phyloP scores from a whole-genome alignment of 306 rosid genomes.

The Prunus mongolica region DNA sequence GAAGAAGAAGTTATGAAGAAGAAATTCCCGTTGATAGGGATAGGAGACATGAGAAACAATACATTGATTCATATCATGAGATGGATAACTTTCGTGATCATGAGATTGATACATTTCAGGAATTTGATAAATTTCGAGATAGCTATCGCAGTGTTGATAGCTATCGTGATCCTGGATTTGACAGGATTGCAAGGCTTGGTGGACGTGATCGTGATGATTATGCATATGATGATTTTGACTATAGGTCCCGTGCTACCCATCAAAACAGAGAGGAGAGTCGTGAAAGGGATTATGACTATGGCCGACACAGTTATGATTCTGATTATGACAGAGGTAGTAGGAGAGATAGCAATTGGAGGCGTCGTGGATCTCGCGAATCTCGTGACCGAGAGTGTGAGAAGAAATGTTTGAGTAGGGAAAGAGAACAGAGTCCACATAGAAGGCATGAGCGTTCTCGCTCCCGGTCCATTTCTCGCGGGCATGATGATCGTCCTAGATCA shows the following conservation, averaged over 20 bases:
- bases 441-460: conserved; percentile 67
- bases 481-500: conserved; percentile 71
- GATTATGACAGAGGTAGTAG: conserved; percentile 78
- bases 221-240: conserved; percentile 72
- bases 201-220: conserved; percentile 73
- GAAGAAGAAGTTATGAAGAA: conserved; percentile 79
- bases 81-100: conserved; percentile 59
- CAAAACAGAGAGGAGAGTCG: conserved; percentile 78
- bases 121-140: conserved; percentile 71
- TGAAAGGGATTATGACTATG: conserved; percentile 75
- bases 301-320: conserved; percentile 81
- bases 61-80: conserved; percentile 58
- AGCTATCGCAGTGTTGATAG: conserved; percentile 55
- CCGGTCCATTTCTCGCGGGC: conserved; percentile 73
- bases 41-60: conserved; percentile 71
- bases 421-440: conserved; percentile 67
- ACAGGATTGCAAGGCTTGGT: conserved; percentile 53
- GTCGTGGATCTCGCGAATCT: conserved; percentile 77
- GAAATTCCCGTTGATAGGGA: conserved; percentile 73
- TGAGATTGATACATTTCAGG: conserved; percentile 57
- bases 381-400: conserved; percentile 71
- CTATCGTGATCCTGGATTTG: conserved; percentile 68
- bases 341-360: conserved; percentile 76
- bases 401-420: conserved; percentile 63
- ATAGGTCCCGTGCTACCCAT: conserved; percentile 58